A percentile compares a stretch with the other conserved stretches of the same genome.
These are phyloP conservation scores for Fusarium circinatum DNA, from an alignment of 2,329 filamentous ascomycete species.

Conservation along the genomic window DNA sequence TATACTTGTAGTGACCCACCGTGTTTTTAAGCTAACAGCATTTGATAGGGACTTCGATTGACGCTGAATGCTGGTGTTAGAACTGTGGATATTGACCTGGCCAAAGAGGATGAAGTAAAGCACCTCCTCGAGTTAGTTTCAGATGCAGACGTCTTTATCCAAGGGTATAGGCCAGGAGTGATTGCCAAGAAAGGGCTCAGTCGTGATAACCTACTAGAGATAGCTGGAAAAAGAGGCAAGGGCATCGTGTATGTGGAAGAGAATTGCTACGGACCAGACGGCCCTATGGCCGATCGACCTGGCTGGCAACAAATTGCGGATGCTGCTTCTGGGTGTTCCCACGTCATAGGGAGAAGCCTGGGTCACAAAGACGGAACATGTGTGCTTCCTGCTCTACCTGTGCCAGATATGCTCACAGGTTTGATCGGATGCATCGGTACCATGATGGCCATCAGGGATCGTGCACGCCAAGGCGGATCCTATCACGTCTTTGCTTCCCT, in stretches of 20 bases:
- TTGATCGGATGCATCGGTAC: neutral
- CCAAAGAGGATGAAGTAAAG: neutral
- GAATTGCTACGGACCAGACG: neutral
- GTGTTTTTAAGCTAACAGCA: neutral
- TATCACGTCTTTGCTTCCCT: neutral
- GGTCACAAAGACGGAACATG: neutral
- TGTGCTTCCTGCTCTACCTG: neutral
- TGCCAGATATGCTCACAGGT: neutral
- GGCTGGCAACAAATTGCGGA: neutral
- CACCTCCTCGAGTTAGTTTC: neutral
- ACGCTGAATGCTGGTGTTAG: neutral
- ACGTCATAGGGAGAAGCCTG: neutral
- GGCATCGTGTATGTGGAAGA: neutral
- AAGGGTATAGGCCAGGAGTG: neutral
- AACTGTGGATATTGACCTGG: neutral
- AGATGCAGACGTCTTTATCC: neutral
- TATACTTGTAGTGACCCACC: rapidly evolving
- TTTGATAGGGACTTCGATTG: neutral
- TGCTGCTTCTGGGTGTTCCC: neutral
- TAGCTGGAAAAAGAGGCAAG: neutral
- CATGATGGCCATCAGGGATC: neutral
- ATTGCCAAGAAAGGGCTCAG: neutral
- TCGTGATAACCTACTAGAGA: neutral
- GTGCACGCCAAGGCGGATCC: neutral
- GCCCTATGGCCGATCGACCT: neutral